Conservation (phyloP, 768 basidiomycete genomes). For the Trametes cinnabarina region DNA sequence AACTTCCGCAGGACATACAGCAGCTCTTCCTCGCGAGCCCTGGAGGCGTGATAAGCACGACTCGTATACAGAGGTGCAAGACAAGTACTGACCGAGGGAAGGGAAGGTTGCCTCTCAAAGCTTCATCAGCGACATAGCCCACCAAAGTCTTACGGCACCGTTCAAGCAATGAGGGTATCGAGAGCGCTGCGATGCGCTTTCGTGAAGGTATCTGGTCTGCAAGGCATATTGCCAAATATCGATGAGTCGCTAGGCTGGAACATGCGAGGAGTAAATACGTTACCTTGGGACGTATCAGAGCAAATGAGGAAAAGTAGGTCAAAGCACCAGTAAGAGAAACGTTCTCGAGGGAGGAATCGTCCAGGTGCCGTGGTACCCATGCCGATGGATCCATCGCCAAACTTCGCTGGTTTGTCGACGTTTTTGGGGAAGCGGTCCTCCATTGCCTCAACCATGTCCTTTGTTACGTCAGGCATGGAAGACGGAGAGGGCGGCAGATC, state of each 20-base stretch:
- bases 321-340: conserved; percentile 92
- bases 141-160: conserved; percentile 71
- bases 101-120: conserved; percentile 81
- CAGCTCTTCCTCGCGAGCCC: conserved; percentile 86
- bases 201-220: conserved; percentile 62
- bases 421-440: conserved; percentile 5
- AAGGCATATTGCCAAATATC: background rate
- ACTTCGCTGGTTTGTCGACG: conserved; percentile 15
- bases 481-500: conserved; percentile 21
- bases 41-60: conserved; percentile 28
- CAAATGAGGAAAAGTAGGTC: conserved; percentile 83
- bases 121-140: conserved; percentile 80
- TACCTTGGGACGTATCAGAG: conserved; percentile 62
- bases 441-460: background rate
- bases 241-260: too few relatives aligned
- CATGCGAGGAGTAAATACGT: too few relatives aligned
- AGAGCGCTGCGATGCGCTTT: conserved; percentile 68
- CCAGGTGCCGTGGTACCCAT: conserved; percentile 63
- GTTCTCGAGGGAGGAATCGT: conserved; percentile 63
- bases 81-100: conserved; percentile 72
- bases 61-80: background rate
- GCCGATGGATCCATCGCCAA: conserved; percentile 39
- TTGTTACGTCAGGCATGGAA: conserved; percentile 12
- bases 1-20: conserved; percentile 80
- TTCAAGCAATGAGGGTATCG: conserved; percentile 67